Base-by-base conservation (phyloP, 495 filamentous ascomycete genomes). In the Podospora pseudoanserina region DNA sequence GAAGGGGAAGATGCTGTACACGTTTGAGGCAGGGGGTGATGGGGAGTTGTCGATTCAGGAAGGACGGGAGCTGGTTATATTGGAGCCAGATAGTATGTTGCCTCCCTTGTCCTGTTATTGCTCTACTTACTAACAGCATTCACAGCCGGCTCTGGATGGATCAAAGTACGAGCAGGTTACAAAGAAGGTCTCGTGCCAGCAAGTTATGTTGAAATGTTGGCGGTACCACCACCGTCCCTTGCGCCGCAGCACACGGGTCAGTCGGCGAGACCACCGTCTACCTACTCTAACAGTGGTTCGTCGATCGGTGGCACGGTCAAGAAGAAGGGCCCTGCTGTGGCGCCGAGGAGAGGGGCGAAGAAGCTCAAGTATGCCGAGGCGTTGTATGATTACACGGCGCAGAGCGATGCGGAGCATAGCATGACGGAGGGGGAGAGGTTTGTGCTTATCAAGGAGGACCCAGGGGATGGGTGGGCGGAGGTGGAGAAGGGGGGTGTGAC, bases 321-420 rank as follows among this genome's bases (percentile, higher is more conserved):
- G 81, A 96, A 95, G 78, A 91, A 96, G 73, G 95, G 95, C 0
- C 95, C 95, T 0, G 93, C 90, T 0, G 95, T 99, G 16, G 96
- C 94, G 26, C 95, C 95, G 11, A 90, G 91, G 71, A 86, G 94
- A 9, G 94, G 94, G 11, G 95, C 93, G 16, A 97, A 96, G 88
- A 96, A 96, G 73, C 79, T 97, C n/a, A 91, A 90, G 74, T 96
- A 97, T 70, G 94, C 95, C 6, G 92, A 96, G 76, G 95, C 95
- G 2, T 54, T 97, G 76, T 99, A 97, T 73, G 92, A 94, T 32
- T 99, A 99, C 75, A 83, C 89, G 68, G 92, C 94, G 7, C 86
- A 91, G 69, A 93, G 89, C 73, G 92, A 95, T 49, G 86, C 86
- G 34, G 95, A 99, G 78, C 92, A 92, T 80, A 91, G 83, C 74